Conservation (phyloP, 176 grass and related monocot genomes). For the Alopecurus myosuroides region DNA sequence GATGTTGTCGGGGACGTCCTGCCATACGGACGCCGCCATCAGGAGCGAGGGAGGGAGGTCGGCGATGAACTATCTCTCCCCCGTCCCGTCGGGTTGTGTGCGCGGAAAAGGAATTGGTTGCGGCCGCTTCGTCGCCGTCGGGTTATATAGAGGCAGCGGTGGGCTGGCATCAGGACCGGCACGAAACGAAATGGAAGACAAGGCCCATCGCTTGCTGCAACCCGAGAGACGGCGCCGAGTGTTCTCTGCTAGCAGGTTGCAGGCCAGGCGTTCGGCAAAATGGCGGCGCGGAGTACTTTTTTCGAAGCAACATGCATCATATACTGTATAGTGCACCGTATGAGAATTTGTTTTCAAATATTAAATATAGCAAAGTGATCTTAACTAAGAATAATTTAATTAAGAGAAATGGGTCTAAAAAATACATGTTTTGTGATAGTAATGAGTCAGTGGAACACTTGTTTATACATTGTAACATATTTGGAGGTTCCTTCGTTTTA, state of each 20-base stretch:
- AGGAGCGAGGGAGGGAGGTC: neutral
- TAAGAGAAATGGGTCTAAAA: too few species aligned
- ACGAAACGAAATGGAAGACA: neutral
- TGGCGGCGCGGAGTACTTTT: too few species aligned
- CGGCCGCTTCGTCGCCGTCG: neutral
- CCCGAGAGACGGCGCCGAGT: neutral
- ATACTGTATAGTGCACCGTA: too few species aligned
- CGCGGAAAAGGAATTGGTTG: neutral
- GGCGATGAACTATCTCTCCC: neutral
- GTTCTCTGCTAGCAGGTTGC: neutral
- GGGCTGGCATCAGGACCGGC: neutral
- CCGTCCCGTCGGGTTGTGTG: neutral
- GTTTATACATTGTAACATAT: too few species aligned
- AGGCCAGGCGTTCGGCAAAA: slow-evolving; percentile 16
- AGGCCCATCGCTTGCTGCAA: too few species aligned
- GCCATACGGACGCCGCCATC: slow-evolving; percentile 7
- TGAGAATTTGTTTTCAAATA: too few species aligned
- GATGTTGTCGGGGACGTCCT: slow-evolving; percentile 21
- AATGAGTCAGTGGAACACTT: too few species aligned
- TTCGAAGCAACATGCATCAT: too few species aligned
- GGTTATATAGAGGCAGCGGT: slow-evolving; percentile 9
- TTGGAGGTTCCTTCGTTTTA: too few species aligned
- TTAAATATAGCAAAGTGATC: too few species aligned
- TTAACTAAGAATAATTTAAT: too few species aligned
- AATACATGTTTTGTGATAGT: too few species aligned